Percentiles rank a stretch among this genome's conserved stretches.
Evolutionary conservation across 2,329 filamentous ascomycete genomes (phyloP).

Genomic region (Neonectria magnoliae): DNA sequence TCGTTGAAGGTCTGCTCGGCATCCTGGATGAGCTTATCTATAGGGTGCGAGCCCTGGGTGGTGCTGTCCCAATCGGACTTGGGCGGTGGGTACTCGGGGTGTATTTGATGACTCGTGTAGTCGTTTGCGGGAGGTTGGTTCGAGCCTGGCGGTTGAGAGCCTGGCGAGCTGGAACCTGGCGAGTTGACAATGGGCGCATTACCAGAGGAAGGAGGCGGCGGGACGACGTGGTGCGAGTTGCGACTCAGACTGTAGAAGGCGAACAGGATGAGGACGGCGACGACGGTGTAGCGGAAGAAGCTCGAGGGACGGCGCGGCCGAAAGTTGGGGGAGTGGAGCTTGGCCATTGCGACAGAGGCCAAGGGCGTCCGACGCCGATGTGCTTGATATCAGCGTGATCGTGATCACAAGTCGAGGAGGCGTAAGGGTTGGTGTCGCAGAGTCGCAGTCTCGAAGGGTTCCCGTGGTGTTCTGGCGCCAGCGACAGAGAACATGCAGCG

Average conservation of each 20-base stretch:
- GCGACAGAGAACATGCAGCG: slow-evolving; percentile 22
- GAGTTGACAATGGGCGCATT: not conserved
- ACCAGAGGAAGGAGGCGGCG: not conserved
- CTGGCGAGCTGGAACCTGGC: not conserved
- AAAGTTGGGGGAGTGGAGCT: slow-evolving; percentile 53
- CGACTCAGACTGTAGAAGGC: slow-evolving; percentile 43
- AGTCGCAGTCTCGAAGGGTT: not conserved
- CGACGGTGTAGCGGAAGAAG: slow-evolving; percentile 53
- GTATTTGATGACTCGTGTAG: slow-evolving; percentile 6
- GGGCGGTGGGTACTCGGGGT: slow-evolving; percentile 14
- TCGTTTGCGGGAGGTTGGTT: not conserved
- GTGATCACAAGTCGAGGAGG: not conserved
- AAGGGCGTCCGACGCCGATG: not conserved
- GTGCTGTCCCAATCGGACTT: slow-evolving; percentile 12
- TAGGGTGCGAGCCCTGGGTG: slow-evolving; percentile 53
- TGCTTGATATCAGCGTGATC: not conserved
- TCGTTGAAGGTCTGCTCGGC: slow-evolving; percentile 54
- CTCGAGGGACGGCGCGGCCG: slow-evolving; percentile 56
- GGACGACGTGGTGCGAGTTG: not conserved
- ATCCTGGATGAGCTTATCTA: slow-evolving; percentile 61
- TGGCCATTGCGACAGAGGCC: slow-evolving; percentile 35
- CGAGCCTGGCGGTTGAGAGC: not conserved
- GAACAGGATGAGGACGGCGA: slow-evolving; percentile 49
- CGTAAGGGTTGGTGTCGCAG: not conserved
- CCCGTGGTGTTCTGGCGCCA: slow-evolving; percentile 23